Evolutionary conservation across 768 basidiomycete species (phyloP), one percentile per base, ranked within the genome.

Genomic region (Trametes gibbosa): DNA sequence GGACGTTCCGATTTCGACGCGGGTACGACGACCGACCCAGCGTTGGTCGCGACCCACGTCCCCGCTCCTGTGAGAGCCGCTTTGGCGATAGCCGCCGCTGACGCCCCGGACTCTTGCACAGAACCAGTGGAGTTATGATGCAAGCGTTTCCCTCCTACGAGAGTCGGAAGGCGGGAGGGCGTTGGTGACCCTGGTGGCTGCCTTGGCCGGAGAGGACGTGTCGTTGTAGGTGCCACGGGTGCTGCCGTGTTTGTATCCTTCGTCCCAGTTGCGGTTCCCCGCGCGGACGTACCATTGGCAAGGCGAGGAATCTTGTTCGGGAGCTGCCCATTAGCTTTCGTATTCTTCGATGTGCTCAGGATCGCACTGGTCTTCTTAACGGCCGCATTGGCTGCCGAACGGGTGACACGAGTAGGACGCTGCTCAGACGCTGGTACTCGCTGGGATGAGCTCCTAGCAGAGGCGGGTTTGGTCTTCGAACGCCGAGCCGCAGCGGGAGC

Each of bases 21-120:
- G 19, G 89, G 85, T 14, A 85, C 83, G 40, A 93, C 87, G 35
- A 92, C 84, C 3, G 85, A 82, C 53, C 79, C 80, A 0, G 79
- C 79, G 68, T 87, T 86, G 40, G 83, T 84, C 63, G 83, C 87
- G 76, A 93, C 89, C 92, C 92, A 93, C 3, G 86, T 81, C 71
- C 86, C 81, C 9, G 80, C 76, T 2, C 75, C 64, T 3, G 73
- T 68, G 40, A 74, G 64, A 10, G 72, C 68, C 3, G 65, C 67
- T 69, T 80, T 82, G 39, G 79, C 63, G 43, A 77, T 73, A 27
- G 75, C 70, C 34, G 72, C 70, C 41, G 69, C 72, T 32, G 79
- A 77, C 32, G 80, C 80, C 7, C 76, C 71, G 64, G 58, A 32
- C 29, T 69, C 67, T n/a, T 65, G 65, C 9, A 70, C 65, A 3